Base-by-base conservation (phyloP, 73 alveolate species). In the Tetrahymena malaccensis region DNA sequence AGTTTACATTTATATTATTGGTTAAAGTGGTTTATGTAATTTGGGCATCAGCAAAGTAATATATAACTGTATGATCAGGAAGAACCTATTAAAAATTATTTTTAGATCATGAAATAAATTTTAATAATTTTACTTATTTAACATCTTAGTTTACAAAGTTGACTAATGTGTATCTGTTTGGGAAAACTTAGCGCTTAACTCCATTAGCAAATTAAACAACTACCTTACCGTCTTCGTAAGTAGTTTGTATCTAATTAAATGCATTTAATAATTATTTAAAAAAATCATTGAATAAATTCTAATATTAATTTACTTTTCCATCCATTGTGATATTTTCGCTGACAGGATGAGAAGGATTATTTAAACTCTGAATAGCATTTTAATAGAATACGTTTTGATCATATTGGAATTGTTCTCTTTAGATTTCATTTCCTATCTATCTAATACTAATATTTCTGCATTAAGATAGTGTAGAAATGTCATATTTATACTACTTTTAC, bases 161-260 rank as follows among this genome's bases (percentile, higher is more conserved):
- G 34, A 99, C 99, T 9, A 98, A 96, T n/a, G 98, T 97, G 95
- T 98, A 98, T 17, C 99, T 99, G 96, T 98, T 99, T 38, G 99
- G 99, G 94, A 98, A 98, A 19, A 97, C 98, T 97, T 98, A 99
- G 94, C 98, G 97, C 84, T 97, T 96, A 5, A 98, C 99, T 11
- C 99, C 99, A 97, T 99, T 99, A 89, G 98, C 96, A 95, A 99
- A 99, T 55, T 98, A 95, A 19, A 99, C 98, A 93, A 98, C 99
- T 55, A 97, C 94, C 97, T 97, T 99, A 22, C 99, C 99, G 85
- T 98, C 97, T 17, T 98, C 97, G 96, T 96, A 98, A 94, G 97
- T 43, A 84, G 98, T 98, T 55, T 97, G 96, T 43, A 96, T 94
- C 97, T 98, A 70, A 19, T 70, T n/a, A 70, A 19, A 50, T 15